Base-by-base conservation (phyloP, 225 moss, liverwort and hornwort species). In the Pseudoscleropodium purum region DNA sequence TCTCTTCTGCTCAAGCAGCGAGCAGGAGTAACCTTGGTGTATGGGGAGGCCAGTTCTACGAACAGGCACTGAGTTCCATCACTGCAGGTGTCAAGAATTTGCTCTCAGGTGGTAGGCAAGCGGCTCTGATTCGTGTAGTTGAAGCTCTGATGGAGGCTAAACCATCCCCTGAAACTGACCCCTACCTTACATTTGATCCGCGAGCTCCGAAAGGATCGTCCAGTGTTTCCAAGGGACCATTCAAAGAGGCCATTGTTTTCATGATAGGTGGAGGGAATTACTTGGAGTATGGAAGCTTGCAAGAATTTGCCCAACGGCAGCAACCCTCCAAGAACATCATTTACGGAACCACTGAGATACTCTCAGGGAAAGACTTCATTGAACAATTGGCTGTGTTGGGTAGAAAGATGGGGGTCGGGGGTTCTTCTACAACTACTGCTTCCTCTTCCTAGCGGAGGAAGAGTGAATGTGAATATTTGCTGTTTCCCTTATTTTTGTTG, bases 221-320 rank as follows among this genome's bases (percentile, higher is more conserved):
- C 66, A 95, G 94, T 92, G 93, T 94, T 83, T 93, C 95, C 11
- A 97, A 99, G 89, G 99, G 99, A 83, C 97, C 97, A 18, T 99
- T 96, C 81, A 99, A 99, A 90, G 99, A 99, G 90, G 95, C 99
- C 67, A 95, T 99, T 88, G 96, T 99, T 75, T 99, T 99, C 90
- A 99, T 97, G 97, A 96, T 99, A 88, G 99, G 99, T 26, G 99
- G 99, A 88, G 99, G 99, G 63, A 99, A 99, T 90, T 97, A 99
- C 89, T 89, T 95, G 72, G 99, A 99, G 93, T 97, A 99, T 89
- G 96, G 96, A 75, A 97, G 99, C 89, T 93, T 99, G 89, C 99
- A 99, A 89, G 96, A 99, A 89, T 96, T 99, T 86, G 96, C 97
- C 3, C 97, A 97, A 84, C 95, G 97, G 85, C 97, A 99, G 90